These are phyloP conservation scores for Lactarius trivialis DNA, from an alignment of 768 basidiomycete species.

Conservation along the genomic window DNA sequence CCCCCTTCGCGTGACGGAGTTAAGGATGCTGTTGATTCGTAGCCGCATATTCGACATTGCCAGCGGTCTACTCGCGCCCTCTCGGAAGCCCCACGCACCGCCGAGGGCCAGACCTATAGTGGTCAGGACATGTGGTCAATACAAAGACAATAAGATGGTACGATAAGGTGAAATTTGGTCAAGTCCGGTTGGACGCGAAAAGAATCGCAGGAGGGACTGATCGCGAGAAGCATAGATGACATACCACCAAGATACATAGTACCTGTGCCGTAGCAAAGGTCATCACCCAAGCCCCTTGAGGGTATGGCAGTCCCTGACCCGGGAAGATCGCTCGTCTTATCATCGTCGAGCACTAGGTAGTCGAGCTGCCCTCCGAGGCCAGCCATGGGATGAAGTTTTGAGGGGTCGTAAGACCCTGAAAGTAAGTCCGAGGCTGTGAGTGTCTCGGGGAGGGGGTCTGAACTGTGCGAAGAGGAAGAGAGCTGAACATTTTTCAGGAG, in stretches of 20 bases:
- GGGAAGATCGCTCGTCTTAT: constrained; percentile 86
- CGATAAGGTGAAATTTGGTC: constrained; percentile 25
- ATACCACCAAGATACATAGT: constrained; percentile 96
- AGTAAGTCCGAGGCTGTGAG: constrained; percentile 86
- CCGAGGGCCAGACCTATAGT: constrained; percentile 85
- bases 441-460: constrained; percentile 44
- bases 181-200: constrained; percentile 55
- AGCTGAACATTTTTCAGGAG: constrained; percentile 22
- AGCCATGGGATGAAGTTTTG: constrained; percentile 90
- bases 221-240: constrained; percentile 34
- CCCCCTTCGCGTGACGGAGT: constrained; percentile 93
- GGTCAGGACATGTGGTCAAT: constrained; percentile 69
- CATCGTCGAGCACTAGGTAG: constrained; percentile 93
- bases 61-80: constrained; percentile 83
- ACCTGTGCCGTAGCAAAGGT: constrained; percentile 98
- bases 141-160: constrained; percentile 66
- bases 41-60: constrained; percentile 80
- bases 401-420: constrained; percentile 81
- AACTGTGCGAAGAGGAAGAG: constrained; percentile 25
- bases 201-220: constrained; percentile 27
- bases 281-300: constrained; percentile 97
- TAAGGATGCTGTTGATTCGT: constrained; percentile 94
- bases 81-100: constrained; percentile 92
- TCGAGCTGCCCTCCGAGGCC: constrained; percentile 90
- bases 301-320: constrained; percentile 89